Percentiles rank a stretch among this genome's conserved stretches.
These are phyloP conservation scores for Astrothelium subdiscretum DNA, from an alignment of 495 filamentous ascomycete species.

Conservation along the genomic window DNA sequence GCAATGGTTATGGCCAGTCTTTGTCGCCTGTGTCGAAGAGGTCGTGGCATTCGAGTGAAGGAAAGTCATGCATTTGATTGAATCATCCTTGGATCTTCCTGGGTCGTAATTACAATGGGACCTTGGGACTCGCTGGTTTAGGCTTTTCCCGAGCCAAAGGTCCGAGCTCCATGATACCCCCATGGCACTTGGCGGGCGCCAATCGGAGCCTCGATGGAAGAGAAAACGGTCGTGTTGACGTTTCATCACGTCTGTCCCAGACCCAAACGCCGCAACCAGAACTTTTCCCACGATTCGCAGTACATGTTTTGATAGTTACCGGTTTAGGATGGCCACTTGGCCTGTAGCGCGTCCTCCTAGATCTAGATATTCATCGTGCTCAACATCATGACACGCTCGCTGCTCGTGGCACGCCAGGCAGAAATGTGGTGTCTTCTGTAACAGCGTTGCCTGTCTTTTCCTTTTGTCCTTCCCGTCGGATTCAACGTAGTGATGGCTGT, in stretches of 20 bases:
- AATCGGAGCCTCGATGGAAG: background rate
- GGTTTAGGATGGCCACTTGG: background rate
- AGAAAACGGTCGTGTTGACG: background rate
- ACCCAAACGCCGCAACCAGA: background rate
- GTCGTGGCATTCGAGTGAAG: too few relatives aligned
- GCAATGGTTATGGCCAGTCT: background rate
- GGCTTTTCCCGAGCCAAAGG: background rate
- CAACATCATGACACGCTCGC: too few relatives aligned
- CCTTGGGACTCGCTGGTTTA: too few relatives aligned
- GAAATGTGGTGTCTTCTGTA: too few relatives aligned
- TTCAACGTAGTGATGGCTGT: background rate
- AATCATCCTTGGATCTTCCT: too few relatives aligned
- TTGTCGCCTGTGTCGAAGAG: too few relatives aligned
- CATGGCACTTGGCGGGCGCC: background rate
- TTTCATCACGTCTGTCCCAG: background rate
- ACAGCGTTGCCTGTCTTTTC: too few relatives aligned
- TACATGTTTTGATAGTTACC: background rate
- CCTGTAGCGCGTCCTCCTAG: background rate
- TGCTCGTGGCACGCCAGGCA: too few relatives aligned
- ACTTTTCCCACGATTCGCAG: background rate
- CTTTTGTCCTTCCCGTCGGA: too few relatives aligned
- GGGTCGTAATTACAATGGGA: too few relatives aligned
- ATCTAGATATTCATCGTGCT: background rate
- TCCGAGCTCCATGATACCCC: background rate
- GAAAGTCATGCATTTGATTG: too few relatives aligned